These are phyloP conservation scores for Penicillium crustosum DNA, from an alignment of 2,329 filamentous ascomycete genomes.

Conservation along the genomic window DNA sequence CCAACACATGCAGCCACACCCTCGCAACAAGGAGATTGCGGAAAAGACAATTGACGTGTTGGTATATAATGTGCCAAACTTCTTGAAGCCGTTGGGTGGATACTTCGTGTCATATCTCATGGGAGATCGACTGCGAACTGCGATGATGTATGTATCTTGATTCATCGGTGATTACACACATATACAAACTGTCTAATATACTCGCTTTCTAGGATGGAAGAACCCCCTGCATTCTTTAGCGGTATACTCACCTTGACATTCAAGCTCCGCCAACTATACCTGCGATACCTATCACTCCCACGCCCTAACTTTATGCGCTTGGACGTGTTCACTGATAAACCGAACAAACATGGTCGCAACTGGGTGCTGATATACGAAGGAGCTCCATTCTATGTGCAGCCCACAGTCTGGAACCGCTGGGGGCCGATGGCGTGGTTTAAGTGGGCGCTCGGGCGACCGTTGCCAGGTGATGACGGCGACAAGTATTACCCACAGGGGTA, in stretches of 20 bases:
- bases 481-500: conserved; percentile 52
- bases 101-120: no score
- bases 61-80: no score
- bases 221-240: conserved; percentile 33
- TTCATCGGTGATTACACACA: no score
- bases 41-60: no score
- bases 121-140: no score
- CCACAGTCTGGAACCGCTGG: conserved; percentile 62
- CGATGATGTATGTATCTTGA: no score
- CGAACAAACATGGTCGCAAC: conserved; percentile 58
- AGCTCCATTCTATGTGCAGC: conserved; percentile 64
- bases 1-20: no score
- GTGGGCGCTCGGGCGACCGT: conserved; percentile 44
- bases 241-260: conserved; percentile 50
- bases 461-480: conserved; percentile 51
- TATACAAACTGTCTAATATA: no score
- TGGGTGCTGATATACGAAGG: conserved; percentile 54
- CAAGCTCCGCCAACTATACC: conserved; percentile 51
- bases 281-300: conserved; percentile 62
- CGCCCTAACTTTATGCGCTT: conserved; percentile 46
- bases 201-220: conserved; percentile 32
- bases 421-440: conserved; percentile 55
- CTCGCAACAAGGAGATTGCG: no score
- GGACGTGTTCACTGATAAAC: conserved; percentile 45
- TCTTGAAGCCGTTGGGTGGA: no score